Evolutionary conservation across 1,139 yeast genomes (phyloP), one percentile per base, ranked within the genome.

Genomic region (Pichia kudriavzevii): DNA sequence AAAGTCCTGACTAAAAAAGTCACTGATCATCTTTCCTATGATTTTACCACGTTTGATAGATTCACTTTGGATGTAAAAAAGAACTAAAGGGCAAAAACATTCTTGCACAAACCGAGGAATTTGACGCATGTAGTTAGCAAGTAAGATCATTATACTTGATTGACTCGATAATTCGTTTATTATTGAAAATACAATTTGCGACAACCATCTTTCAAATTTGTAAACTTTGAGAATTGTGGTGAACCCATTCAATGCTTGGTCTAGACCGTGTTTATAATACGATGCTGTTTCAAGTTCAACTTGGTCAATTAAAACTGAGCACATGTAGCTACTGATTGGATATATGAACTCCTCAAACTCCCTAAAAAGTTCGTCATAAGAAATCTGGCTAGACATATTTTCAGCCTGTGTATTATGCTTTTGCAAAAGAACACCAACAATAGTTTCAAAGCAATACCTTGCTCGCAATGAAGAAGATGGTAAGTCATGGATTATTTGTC

Each of bases 371-470:
- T 17, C 18, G 11, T 48, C 47, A 38, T 58, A 55, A 50, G 37
- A 42, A 34, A 50, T 15, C 45, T 48, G 30, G 27, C 39, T 40
- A 2, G 25, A n/a, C 5, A 43, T 22, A n/a, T 35, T 37, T 11
- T 37, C 40, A 2, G 32, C n/a, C 4, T 35, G 22, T 0, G 27
- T 30, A 3, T 46, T 38, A 23, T 44, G 48, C 29, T 55, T 58
- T 39, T 52, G 41, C 2, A 63, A 42, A 22, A 67, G 47, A 3
- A 59, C 67, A 2, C 72, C 72, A 11, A 65, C 34, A 9, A 64
- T 49, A 2, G 63, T 47, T 30, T 68, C 72, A 25, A 64, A 59
- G 34, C 64, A 59, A 3, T 59, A 55, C 10, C 48, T 46, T 1
- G 56, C 45, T 12, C 47, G 45, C 4, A 48, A 34, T 17, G 41